These are phyloP conservation scores for Lactarius sp. DNA, from an alignment of 768 basidiomycete genomes.

Conservation along the genomic window DNA sequence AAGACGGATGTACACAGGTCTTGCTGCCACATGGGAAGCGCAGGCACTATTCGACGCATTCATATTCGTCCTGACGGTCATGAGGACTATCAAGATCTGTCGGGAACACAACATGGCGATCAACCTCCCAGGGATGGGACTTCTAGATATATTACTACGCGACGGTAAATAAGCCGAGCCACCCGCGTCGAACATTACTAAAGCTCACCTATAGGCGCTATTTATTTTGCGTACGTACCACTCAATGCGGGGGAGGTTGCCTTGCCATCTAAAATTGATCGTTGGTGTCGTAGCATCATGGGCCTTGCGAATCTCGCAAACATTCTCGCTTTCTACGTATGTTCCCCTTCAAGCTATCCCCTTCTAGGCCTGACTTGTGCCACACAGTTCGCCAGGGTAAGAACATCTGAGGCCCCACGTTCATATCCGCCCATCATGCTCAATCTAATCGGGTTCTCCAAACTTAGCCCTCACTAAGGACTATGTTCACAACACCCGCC, in stretches of 20 bases:
- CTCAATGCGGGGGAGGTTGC: not conserved
- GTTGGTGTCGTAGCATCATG: slow-evolving; percentile 40
- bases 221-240: slow-evolving; percentile 49
- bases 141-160: slow-evolving; percentile 42
- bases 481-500: slow-evolving; percentile 47
- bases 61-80: slow-evolving; percentile 45
- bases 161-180: slow-evolving; percentile 40
- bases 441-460: slow-evolving; percentile 27
- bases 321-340: slow-evolving; percentile 39
- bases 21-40: slow-evolving; percentile 45
- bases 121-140: slow-evolving; percentile 30
- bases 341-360: slow-evolving; percentile 4
- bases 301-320: slow-evolving; percentile 48
- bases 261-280: slow-evolving; percentile 8
- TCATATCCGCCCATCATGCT: slow-evolving; percentile 22
- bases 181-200: not conserved
- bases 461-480: slow-evolving; percentile 40
- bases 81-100: slow-evolving; percentile 38
- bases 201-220: slow-evolving; percentile 36
- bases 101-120: slow-evolving; percentile 28
- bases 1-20: slow-evolving; percentile 21
- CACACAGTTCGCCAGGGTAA: slow-evolving; percentile 26
- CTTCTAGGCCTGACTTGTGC: not conserved
- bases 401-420: slow-evolving; percentile 9
- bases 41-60: slow-evolving; percentile 46